A percentile compares a stretch with the other conserved stretches of the same genome.
Evolutionary conservation across 768 basidiomycete genomes (phyloP).

Genomic region (Agaricus subrufescens): DNA sequence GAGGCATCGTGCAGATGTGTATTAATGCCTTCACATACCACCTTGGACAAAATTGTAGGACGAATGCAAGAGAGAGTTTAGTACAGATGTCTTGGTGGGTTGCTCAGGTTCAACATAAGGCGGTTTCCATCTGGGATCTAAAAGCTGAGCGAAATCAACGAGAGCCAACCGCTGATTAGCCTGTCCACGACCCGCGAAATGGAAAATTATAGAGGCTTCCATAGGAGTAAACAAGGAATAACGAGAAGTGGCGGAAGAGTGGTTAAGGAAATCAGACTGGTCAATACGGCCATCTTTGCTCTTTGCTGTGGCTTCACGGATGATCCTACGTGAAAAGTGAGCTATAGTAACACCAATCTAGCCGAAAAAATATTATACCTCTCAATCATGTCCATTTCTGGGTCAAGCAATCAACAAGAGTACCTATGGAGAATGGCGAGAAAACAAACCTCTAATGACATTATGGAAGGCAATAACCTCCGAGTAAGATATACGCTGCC

Average conservation of each 20-base stretch:
- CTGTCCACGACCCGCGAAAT: slow-evolving; percentile 87
- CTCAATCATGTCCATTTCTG: slow-evolving; percentile 97
- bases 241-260: slow-evolving; percentile 80
- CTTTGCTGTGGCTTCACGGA: slow-evolving; percentile 85
- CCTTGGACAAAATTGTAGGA: slow-evolving; percentile 87
- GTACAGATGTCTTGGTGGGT: slow-evolving; percentile 34
- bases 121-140: slow-evolving; percentile 86
- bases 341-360: neutral
- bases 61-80: slow-evolving; percentile 61
- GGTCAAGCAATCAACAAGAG: slow-evolving; percentile 6
- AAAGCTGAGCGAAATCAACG: slow-evolving; percentile 86
- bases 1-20: slow-evolving; percentile 9
- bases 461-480: slow-evolving; percentile 98
- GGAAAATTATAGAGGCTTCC: slow-evolving; percentile 98
- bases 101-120: slow-evolving; percentile 52
- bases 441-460: slow-evolving; percentile 73
- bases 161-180: slow-evolving; percentile 69
- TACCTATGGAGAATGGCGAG: neutral
- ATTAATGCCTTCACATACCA: slow-evolving; percentile 34
- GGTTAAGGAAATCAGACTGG: slow-evolving; percentile 90
- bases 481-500: slow-evolving; percentile 90
- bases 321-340: slow-evolving; percentile 44
- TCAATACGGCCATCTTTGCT: slow-evolving; percentile 95
- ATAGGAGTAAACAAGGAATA: slow-evolving; percentile 96
- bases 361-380: slow-evolving; percentile 33